A percentile compares a stretch with the other conserved stretches of the same genome.
Evolutionary conservation across 495 filamentous ascomycete genomes (phyloP).

Genomic region (Hypoxylon lienhwacheense): DNA sequence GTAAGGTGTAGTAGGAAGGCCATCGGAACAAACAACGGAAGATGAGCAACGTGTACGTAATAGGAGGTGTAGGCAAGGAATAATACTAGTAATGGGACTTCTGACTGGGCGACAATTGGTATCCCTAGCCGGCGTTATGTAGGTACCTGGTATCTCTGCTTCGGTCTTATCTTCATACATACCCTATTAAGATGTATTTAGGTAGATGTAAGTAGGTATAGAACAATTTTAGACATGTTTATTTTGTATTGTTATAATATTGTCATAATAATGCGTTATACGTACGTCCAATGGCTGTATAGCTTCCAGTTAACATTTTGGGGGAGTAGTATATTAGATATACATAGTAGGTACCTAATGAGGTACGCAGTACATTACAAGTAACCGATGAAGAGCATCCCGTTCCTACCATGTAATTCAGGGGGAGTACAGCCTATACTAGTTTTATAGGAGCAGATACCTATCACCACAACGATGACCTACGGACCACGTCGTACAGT

Average conservation of each 20-base stretch:
- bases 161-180: constrained; percentile 24
- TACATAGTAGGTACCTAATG: not conserved
- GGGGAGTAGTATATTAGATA: not conserved
- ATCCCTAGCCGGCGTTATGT: constrained; percentile 11
- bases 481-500: constrained; percentile 27
- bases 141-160: constrained; percentile 9
- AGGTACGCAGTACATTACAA: too few species aligned
- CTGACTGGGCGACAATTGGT: constrained; percentile 11
- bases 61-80: not conserved
- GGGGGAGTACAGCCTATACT: too few species aligned
- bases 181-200: too few species aligned
- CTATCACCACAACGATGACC: too few species aligned
- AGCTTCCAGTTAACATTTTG: not conserved
- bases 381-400: constrained; percentile 2
- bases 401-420: too few species aligned
- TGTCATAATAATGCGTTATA: constrained; percentile 14
- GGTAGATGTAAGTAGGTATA: too few species aligned
- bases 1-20: constrained; percentile 1
- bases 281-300: not conserved
- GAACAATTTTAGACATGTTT: too few species aligned
- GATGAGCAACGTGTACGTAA: constrained; percentile 5
- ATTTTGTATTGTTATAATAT: too few species aligned
- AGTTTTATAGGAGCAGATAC: too few species aligned
- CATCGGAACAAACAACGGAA: constrained; percentile 8
- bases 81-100: too few species aligned